Evolutionary conservation across 2,329 filamentous ascomycete species (phyloP), one percentile per base, ranked within the genome.

Genomic region (Blumeriella jaapii): DNA sequence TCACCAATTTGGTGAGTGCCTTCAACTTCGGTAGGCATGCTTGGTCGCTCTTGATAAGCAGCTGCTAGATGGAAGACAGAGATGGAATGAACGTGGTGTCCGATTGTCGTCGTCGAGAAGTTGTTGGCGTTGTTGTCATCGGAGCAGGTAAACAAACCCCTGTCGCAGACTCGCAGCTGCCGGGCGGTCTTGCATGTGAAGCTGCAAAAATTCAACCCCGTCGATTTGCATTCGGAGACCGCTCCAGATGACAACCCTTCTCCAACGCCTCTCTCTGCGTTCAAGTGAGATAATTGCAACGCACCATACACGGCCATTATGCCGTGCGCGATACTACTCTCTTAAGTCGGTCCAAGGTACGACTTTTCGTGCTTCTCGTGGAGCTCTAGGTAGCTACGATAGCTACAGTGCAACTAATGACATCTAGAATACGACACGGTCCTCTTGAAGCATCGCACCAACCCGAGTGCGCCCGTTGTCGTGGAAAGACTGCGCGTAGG

Each of bases 401-500:
- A n/a, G n/a, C 19, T 16, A 3, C 8, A 14, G 12, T 22, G 22
- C 8, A 19, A 14, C n/a, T 28, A 19, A 20, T 39, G 23, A 39
- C 22, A 2, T 11, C 16, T 22, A 56, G 55, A 55, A 33, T 45
- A 50, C 33, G 55, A 58, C 27, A 45, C 50, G 29, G 51, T 58
- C 24, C 30, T 56, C 6, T 34, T 56, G 18, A 48, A 42, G 28
- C 36, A 45, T 5, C 49, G 33, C 13, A 38, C 38, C 24, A 17
- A 29, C 22, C 25, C 20, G 5, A 29, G 40, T 7, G 12, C 33
- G 1, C 38, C 55, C 3, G 49, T 57, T 12, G 54, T 69, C 25
- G 60, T 59, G 1, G 59, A 58, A 34, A 62, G 61, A 14, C 54
- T 69, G 22, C 55, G 48, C 20, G 49, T 46, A 29, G 56, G 58